These are phyloP conservation scores for Rosa persica DNA, from an alignment of 306 rosid genomes.

Conservation along the genomic window DNA sequence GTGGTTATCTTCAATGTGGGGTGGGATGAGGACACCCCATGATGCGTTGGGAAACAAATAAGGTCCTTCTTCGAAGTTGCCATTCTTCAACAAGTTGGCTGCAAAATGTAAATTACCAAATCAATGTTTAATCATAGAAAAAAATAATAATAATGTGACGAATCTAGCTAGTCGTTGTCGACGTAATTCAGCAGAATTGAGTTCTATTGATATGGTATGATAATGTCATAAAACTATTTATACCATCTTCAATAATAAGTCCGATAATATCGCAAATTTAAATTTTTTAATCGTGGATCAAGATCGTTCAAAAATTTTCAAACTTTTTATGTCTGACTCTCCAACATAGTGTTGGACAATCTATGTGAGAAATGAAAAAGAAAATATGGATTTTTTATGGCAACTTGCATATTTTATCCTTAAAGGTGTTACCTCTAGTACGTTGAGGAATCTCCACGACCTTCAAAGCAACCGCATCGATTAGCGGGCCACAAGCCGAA, in stretches of 20 bases:
- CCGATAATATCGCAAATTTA: no score
- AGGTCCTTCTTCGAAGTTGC: slow-evolving; percentile 78
- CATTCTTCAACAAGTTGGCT: slow-evolving; percentile 73
- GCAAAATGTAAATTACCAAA: slow-evolving; percentile 9
- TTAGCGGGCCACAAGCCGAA: slow-evolving; percentile 83
- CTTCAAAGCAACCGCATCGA: slow-evolving; percentile 66
- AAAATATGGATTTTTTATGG: not conserved
- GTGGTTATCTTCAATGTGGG: slow-evolving; percentile 64
- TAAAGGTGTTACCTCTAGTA: slow-evolving; percentile 39
- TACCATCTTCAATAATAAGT: no score
- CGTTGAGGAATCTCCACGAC: slow-evolving; percentile 53
- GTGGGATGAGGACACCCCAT: slow-evolving; percentile 72
- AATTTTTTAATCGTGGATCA: no score
- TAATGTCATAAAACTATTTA: no score
- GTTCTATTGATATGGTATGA: no score
- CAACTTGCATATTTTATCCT: not conserved
- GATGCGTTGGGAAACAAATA: slow-evolving; percentile 52
- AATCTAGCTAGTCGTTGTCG: no score
- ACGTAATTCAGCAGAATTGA: no score
- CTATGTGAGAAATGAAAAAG: not conserved
- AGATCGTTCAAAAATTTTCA: no score
- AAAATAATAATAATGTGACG: not conserved
- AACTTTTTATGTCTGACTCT: no score
- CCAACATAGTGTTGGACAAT: no score
- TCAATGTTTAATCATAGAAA: not conserved